A percentile compares a stretch with the other conserved stretches of the same genome.
Evolutionary conservation across 257 asterid genomes (phyloP).

Genomic region (Vinca minor): DNA sequence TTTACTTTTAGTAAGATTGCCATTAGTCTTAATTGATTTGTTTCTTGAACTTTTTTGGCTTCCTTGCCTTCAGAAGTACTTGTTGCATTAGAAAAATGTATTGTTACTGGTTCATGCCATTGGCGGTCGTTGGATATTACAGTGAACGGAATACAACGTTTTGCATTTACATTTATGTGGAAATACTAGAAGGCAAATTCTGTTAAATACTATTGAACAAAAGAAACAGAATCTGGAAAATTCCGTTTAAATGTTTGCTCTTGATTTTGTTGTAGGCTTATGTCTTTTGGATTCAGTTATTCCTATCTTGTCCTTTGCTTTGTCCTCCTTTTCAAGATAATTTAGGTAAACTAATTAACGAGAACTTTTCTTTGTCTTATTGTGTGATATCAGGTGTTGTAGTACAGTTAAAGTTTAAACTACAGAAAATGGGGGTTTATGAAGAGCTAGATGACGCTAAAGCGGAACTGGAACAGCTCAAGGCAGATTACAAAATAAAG

Average conservation of each 20-base stretch:
- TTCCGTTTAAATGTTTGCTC: neutral
- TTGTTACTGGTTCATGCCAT: neutral
- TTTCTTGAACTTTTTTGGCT: neutral
- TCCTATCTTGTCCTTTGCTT: neutral
- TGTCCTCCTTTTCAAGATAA: neutral
- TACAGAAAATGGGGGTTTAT: constrained; percentile 46
- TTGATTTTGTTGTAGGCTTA: neutral
- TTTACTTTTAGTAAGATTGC: neutral
- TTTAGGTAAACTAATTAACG: neutral
- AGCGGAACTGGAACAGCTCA: constrained; percentile 56
- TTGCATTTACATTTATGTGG: neutral
- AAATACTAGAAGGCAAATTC: neutral
- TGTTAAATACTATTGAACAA: neutral
- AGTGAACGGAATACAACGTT: too few relatives aligned
- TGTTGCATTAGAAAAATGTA: too few relatives aligned
- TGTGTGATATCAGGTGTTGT: constrained; percentile 14
- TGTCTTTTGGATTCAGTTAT: neutral
- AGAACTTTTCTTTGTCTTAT: neutral
- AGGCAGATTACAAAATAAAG: constrained; percentile 37
- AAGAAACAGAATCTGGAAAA: neutral
- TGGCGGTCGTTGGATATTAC: neutral
- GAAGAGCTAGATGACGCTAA: constrained; percentile 76
- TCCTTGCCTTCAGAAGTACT: neutral
- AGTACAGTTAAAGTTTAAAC: constrained; percentile 7
- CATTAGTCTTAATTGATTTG: neutral